Percentiles rank a stretch among this genome's conserved stretches.
Evolutionary conservation across 805 yeast species (phyloP).

Genomic region (Ogataea saltuana): DNA sequence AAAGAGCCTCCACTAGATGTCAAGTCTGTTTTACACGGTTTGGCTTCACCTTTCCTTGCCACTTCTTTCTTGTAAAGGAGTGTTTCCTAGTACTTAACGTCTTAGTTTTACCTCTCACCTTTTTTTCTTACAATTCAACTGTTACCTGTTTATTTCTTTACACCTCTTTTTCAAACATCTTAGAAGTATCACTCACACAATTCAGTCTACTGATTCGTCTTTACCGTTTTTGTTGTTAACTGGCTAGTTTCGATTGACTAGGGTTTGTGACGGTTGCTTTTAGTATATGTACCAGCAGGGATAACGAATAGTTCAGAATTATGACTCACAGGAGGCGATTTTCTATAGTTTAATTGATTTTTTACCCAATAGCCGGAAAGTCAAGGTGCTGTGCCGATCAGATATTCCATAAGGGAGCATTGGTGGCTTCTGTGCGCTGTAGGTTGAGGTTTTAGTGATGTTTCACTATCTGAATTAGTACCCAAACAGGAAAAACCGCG

Average conservation of each 20-base stretch:
- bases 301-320: background rate
- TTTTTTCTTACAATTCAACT: slow-evolving; percentile 6
- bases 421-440: no score
- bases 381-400: no score
- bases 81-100: slow-evolving; percentile 7
- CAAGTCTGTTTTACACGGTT: background rate
- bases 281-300: no score
- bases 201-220: no score
- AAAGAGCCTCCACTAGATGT: slow-evolving; percentile 14
- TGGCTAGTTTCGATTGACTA: slow-evolving; percentile 14
- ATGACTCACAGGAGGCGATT: background rate
- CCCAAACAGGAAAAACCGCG: slow-evolving; percentile 1
- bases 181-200: no score
- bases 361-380: no score
- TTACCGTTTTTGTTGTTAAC: slow-evolving; percentile 13
- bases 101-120: slow-evolving; percentile 5
- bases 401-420: no score
- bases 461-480: background rate
- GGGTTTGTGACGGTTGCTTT: no score
- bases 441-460: no score
- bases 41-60: background rate
- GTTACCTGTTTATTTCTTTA: slow-evolving; percentile 8
- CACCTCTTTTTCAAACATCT: no score
- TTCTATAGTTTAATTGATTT: background rate
- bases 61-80: background rate